Evolutionary conservation across 1,284 basidiomycete species (phyloP).

Genomic region (Tetrapyrgos nigripes): DNA sequence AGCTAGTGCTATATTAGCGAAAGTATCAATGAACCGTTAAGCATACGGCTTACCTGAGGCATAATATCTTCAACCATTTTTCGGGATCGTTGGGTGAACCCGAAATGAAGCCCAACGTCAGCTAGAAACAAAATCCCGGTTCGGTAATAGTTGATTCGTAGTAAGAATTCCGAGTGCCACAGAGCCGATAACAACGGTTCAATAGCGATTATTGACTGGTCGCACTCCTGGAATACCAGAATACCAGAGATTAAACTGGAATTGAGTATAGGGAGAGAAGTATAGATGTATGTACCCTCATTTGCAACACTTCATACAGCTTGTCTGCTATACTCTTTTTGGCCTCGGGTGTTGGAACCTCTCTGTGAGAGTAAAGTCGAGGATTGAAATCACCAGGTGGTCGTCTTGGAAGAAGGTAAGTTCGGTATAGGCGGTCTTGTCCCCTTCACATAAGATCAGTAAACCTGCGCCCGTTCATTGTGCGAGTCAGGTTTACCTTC

Average conservation of each 20-base stretch:
- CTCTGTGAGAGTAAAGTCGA: conserved; percentile 55
- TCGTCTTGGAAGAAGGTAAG: conserved; percentile 65
- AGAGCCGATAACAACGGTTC: conserved; percentile 72
- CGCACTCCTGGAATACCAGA: conserved; percentile 44
- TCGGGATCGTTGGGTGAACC: conserved; percentile 68
- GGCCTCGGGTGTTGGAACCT: conserved; percentile 39
- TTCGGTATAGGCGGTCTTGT: conserved; percentile 66
- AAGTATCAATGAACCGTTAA: conserved; percentile 2
- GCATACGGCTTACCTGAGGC: conserved; percentile 63
- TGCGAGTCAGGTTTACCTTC: conserved; percentile 56
- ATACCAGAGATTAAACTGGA: conserved; percentile 10
- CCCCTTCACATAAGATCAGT: conserved; percentile 40
- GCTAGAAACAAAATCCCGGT: conserved; percentile 73
- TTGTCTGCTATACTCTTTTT: conserved; percentile 58
- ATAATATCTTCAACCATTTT: conserved; percentile 76
- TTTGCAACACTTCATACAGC: conserved; percentile 66
- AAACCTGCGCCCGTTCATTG: no score
- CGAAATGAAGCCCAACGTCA: conserved; percentile 77
- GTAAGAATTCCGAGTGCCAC: conserved; percentile 82
- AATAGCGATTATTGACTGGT: conserved; percentile 66
- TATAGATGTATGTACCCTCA: conserved; percentile 54
- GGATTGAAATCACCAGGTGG: conserved; percentile 57
- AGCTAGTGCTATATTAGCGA: conserved; percentile 50
- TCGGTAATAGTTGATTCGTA: conserved; percentile 69
- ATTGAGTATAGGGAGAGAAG: conserved; percentile 10